A percentile compares a stretch with the other conserved stretches of the same genome.
phyloP scores from a whole-genome alignment of 1,139 yeast species.

The Yamadazyma membranifaciens region DNA sequence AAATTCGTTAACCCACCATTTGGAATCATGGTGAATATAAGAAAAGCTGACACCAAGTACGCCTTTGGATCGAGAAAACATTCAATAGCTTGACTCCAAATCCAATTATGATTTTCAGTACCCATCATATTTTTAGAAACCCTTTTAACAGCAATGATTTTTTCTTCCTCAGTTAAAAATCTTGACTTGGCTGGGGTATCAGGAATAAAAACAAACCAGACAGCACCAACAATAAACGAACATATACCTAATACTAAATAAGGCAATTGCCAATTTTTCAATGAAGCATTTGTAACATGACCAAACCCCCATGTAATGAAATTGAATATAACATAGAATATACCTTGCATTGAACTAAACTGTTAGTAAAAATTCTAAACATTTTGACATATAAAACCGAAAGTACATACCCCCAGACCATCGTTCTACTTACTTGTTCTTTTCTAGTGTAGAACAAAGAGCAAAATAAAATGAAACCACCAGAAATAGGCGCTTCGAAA shows the following conservation, averaged over 20 bases:
- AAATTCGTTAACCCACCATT: conserved; percentile 41
- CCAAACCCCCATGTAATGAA: conserved; percentile 33
- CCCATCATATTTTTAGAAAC: conserved; percentile 24
- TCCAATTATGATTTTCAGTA: conserved; percentile 45
- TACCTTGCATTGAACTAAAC: conserved; percentile 27
- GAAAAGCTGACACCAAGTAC: conserved; percentile 39
- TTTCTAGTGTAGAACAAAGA: conserved; percentile 21
- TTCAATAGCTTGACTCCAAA: conserved; percentile 41
- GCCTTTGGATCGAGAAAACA: conserved; percentile 45
- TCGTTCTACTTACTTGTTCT: conserved; percentile 35
- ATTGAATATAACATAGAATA: conserved; percentile 29
- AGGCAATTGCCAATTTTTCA: conserved; percentile 24
- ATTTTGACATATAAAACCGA: too few species aligned
- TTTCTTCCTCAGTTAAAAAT: conserved; percentile 20
- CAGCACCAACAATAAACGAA: conserved; percentile 16
- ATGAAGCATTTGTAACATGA: conserved; percentile 21
- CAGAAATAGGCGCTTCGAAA: conserved; percentile 35
- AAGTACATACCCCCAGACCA: too few species aligned
- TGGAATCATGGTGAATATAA: conserved; percentile 41
- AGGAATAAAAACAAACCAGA: conserved; percentile 16
- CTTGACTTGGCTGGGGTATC: conserved; percentile 18
- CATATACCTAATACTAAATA: conserved; percentile 46
- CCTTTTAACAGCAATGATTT: conserved; percentile 12
- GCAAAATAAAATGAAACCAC: conserved; percentile 25
- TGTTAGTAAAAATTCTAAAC: too few species aligned